A percentile compares a stretch with the other conserved stretches of the same genome.
These are phyloP conservation scores for Neocallimastix lanati DNA, from an alignment of 192 early-diverging fungal genomes.

Conservation along the genomic window DNA sequence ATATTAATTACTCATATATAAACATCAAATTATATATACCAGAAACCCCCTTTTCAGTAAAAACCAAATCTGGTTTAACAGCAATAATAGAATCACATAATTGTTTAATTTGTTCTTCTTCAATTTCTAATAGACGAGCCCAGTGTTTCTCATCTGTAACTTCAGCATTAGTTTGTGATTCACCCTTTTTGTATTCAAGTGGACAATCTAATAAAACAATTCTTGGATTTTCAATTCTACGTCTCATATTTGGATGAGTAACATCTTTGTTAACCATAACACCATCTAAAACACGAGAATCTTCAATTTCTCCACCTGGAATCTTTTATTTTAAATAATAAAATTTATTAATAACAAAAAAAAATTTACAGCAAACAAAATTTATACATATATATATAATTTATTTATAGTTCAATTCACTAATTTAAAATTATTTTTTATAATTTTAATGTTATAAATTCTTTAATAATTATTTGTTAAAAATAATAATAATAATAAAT, in stretches of 20 bases:
- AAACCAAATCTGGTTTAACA: constrained; percentile 91
- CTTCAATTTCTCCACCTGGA: constrained; percentile 94
- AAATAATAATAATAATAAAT: neutral
- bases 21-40: no score
- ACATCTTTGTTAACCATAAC: constrained; percentile 99
- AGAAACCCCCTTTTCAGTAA: constrained; percentile 98
- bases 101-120: constrained; percentile 95
- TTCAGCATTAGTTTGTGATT: constrained; percentile 97
- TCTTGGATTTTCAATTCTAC: constrained; percentile 87
- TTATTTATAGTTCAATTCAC: no score
- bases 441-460: neutral
- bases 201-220: constrained; percentile 94
- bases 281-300: constrained; percentile 85
- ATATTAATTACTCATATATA: no score
- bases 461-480: neutral
- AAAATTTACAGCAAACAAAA: no score
- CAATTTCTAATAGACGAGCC: constrained; percentile 88
- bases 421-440: no score
- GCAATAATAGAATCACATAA: constrained; percentile 92
- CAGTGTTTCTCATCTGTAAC: constrained; percentile 93
- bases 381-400: no score
- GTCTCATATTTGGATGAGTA: constrained; percentile 92
- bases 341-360: no score
- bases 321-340: constrained; percentile 31
- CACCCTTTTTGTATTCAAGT: constrained; percentile 99